Base-by-base conservation (phyloP, 2,329 filamentous ascomycete genomes). In the Penicillium capsulatum region DNA sequence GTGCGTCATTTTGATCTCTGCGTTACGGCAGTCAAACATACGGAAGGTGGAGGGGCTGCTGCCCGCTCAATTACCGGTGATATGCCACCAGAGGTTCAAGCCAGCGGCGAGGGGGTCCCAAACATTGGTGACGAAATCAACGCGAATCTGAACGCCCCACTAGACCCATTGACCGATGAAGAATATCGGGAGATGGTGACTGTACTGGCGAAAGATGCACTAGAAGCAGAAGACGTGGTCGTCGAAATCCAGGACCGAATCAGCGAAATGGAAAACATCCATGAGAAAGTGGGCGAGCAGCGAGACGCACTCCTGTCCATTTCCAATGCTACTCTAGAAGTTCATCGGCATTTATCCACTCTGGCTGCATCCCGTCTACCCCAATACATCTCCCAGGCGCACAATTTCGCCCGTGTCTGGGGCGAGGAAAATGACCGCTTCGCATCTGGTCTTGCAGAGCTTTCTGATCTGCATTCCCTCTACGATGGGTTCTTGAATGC, bases 1-100 rank as follows among this genome's bases (percentile, higher is more conserved):
- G 89, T 88, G 6, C 79, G 77, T 17, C 91, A 97, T 66, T 96
- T 95, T 60, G 91, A 97, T 63, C 79, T 94, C 49, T 96, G 91
- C 63, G 86, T 94, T 10, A 91, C 84, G 1, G 91, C 91, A 1
- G 83, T 96, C 30, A 86, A 89, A 44, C 88, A 91, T 35, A 96
- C 90, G 3, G 89, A 95, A 67, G 85, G 84, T 19, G 85, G 83
- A 4, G 80, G 81, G 9, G 83, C 80, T 31, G 84, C 83, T 4
- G 78, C 81, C 8, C 76, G 78, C 35, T 83, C 80, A 48, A 83
- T 72, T 29, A 66, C 80, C 0, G 83, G 82, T 30, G 83, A 86
- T 50, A 76, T 76, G 19, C 70, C 70, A 27, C 64, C 77, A 62
- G 57, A 74, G 61, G 54, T 77, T 58, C 46, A 75, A 65, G 57